A percentile compares a stretch with the other conserved stretches of the same genome.
These are phyloP conservation scores for Firmiana major DNA, from an alignment of 345 rosid genomes.

Conservation along the genomic window DNA sequence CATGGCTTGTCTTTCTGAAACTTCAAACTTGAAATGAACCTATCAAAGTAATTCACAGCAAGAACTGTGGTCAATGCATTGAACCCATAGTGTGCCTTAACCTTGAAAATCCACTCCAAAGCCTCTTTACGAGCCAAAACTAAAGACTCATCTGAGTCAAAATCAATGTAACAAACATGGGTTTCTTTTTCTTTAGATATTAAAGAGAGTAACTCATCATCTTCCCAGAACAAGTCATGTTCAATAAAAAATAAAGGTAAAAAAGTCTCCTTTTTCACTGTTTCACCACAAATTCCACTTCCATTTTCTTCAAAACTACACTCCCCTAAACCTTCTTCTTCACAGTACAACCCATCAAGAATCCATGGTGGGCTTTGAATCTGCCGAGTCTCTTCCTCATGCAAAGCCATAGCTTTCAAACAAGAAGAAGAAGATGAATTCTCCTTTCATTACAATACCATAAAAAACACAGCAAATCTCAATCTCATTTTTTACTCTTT, in stretches of 20 bases:
- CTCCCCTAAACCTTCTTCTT: conserved; percentile 48
- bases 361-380: conserved; percentile 32
- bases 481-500: conserved; percentile 9
- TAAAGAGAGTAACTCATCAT: conserved; percentile 47
- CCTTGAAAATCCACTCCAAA: conserved; percentile 68
- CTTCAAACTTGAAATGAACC: conserved; percentile 52
- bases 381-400: conserved; percentile 34
- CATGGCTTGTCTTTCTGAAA: conserved; percentile 77
- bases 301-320: conserved; percentile 18
- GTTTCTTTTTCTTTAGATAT: conserved; percentile 59
- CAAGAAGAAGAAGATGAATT: conserved; percentile 50
- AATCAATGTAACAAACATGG: conserved; percentile 24
- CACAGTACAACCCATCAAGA: conserved; percentile 63
- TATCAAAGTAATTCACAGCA: conserved; percentile 90
- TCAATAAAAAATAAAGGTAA: conserved; percentile 39
- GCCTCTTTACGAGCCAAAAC: conserved; percentile 54
- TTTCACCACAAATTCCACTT: conserved; percentile 24
- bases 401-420: conserved; percentile 60
- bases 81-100: conserved; percentile 61
- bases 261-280: conserved; percentile 36
- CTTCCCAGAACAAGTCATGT: conserved; percentile 59
- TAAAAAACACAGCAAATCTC: conserved; percentile 14
- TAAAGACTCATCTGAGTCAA: conserved; percentile 36
- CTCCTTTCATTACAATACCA: conserved; percentile 50
- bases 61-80: conserved; percentile 59